Evolutionary conservation across 345 rosid genomes (phyloP), one percentile per base, ranked within the genome.

Genomic region (Clarkia xantiana): DNA sequence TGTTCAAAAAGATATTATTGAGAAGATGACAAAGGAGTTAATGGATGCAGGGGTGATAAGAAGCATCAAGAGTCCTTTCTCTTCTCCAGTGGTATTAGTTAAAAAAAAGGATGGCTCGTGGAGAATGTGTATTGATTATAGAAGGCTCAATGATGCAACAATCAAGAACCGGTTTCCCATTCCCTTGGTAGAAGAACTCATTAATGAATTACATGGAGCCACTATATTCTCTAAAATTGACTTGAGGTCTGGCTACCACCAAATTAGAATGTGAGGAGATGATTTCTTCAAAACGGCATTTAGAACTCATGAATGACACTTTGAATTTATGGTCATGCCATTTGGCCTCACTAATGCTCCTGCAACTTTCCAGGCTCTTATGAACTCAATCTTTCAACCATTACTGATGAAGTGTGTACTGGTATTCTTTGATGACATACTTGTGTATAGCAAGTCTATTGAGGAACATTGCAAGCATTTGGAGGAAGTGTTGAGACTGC

Each of bases 31-130:
- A 0, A n/a, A 16, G 6, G 44, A 56, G 10, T 34, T 56, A 43
- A 14, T 45, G 0, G 43, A 14, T 18, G 2, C 44, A 0, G 42
- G 60, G 2, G 10, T 45, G 1, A 45, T 56, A 1, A 4, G 44
- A 11, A n/a, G 1, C 2, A 56, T 51, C 9, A 29, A 0, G n/a
- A 34, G 51, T 15, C 23, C 10, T 0, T 46, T 51, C 45, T 52
- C 6, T 0, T 14, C 43, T 3, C 49, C 16, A 7, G 34, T 22
- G 0, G 20, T 61, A 4, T 41, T 34, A 9, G 11, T 15, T 0
- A 54, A 42, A 3, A 48, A 61, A 29, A 47, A 54, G 13, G 58
- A 61, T 43, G 60, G 44, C 1, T 2, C 16, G 16, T 34, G 39
- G 17, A 10, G 49, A 6, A 61, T 61, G 51, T 54, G 50, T 19